Base-by-base conservation (phyloP, 2,329 filamentous ascomycete genomes). In the Talaromyces sp. region DNA sequence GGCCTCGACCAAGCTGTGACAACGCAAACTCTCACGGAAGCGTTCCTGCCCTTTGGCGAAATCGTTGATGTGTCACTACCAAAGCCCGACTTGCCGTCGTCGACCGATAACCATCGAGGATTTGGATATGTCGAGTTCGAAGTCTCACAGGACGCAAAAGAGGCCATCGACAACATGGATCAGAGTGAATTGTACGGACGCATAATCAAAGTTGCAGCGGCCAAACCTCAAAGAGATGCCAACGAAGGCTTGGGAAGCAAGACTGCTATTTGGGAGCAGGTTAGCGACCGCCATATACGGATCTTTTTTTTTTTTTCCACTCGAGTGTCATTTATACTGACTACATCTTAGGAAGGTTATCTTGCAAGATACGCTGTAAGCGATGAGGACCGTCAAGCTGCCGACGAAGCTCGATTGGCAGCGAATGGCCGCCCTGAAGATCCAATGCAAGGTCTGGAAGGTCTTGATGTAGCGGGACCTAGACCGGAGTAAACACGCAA, bases 111-210 rank as follows among this genome's bases (percentile, higher is more conserved):
- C 33, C 95, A 99, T 75, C 84, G 93, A 59, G 95, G 96, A 0
- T 99, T 98, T 76, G 95, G 93, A 63, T 98, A 99, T 74, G 91
- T 99, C 58, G 95, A 99, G 73, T 99, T 91, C 72, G 92, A 97
- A 70, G 85, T 92, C 63, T 83, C 87, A 12, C 86, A 88, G 63
- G 95, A 99, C 77, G 93, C 93, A 31, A 88, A 88, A 71, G 93
- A 98, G 77, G 95, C 95, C 58, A 96, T 99, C 75, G 92, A 98
- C 82, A 99, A 99, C 74, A 98, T 99, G 93, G 92, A 99, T 74
- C 92, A 96, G 75, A 90, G 93, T 65, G 93, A 98, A 79, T 85
- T 99, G 52, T 98, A 93, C 74, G 96, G 95, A 11, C 86, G 91
- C 64, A 88, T 95, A 14, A 89, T 99, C 75, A 96, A 93, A 75